phyloP scores from a whole-genome alignment of 768 basidiomycete species.

The Suillus subaureus region DNA sequence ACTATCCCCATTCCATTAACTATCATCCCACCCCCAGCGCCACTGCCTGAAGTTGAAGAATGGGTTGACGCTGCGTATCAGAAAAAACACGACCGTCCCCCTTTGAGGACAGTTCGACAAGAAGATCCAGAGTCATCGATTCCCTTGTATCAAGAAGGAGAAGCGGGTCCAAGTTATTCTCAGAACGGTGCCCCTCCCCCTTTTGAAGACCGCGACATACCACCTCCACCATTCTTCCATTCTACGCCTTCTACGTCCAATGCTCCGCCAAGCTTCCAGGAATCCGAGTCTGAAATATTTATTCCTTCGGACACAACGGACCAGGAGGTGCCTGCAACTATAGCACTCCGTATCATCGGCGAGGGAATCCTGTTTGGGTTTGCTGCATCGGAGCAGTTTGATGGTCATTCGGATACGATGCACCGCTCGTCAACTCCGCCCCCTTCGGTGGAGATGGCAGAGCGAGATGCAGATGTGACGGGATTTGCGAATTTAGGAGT shows the following conservation, averaged over 20 bases:
- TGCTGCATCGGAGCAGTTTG: constrained; percentile 69
- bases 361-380: constrained; percentile 85
- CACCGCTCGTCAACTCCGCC: constrained; percentile 69
- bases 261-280: constrained; percentile 72
- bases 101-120: constrained; percentile 64
- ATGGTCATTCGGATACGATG: constrained; percentile 75
- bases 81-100: constrained; percentile 88
- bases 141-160: constrained; percentile 69
- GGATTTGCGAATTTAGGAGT: constrained; percentile 60
- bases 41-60: constrained; percentile 77
- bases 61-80: constrained; percentile 75
- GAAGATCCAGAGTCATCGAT: constrained; percentile 65
- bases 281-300: constrained; percentile 77
- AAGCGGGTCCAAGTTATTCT: constrained; percentile 77
- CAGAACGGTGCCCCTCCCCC: constrained; percentile 72
- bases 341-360: constrained; percentile 52
- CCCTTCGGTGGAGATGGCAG: constrained; percentile 75
- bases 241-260: constrained; percentile 61
- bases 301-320: constrained; percentile 48
- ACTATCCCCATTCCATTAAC: constrained; percentile 68
- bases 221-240: constrained; percentile 65
- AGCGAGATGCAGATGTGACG: constrained; percentile 70
- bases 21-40: constrained; percentile 74
- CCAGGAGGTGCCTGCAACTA: constrained; percentile 31
- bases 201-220: constrained; percentile 82